Evolutionary conservation across 2,329 filamentous ascomycete genomes (phyloP).

Genomic region (Aspergillus latus): DNA sequence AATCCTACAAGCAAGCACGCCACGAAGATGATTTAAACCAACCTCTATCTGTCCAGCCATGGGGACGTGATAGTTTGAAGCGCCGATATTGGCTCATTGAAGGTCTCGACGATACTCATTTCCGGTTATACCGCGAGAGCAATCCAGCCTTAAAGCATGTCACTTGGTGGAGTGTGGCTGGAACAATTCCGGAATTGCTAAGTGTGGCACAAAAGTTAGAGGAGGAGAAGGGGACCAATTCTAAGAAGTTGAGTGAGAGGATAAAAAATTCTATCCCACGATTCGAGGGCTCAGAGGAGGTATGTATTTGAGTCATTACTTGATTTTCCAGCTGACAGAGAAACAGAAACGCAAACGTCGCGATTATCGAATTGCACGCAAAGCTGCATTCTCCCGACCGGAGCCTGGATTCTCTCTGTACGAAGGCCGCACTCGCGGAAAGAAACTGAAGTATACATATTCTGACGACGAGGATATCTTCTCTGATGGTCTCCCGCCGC

Average conservation of each 20-base stretch:
- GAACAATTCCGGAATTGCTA: conserved; percentile 82
- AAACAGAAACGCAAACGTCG: conserved; percentile 82
- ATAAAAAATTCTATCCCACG: conserved; percentile 79
- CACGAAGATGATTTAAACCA: conserved; percentile 79
- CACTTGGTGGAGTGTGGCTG: conserved; percentile 92
- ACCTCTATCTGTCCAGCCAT: conserved; percentile 82
- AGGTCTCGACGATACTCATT: conserved; percentile 88
- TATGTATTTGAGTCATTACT: conserved; percentile 42
- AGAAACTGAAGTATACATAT: conserved; percentile 94
- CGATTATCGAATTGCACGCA: conserved; percentile 83
- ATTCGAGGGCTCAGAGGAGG: conserved; percentile 91
- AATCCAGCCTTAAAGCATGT: conserved; percentile 73
- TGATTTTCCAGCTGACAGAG: conserved; percentile 17
- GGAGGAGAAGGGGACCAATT: conserved; percentile 76
- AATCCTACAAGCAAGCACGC: conserved; percentile 83
- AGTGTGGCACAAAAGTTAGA: conserved; percentile 73
- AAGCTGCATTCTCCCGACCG: conserved; percentile 81
- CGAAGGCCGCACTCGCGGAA: conserved; percentile 92
- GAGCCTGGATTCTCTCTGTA: conserved; percentile 91
- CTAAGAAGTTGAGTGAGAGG: conserved; percentile 72
- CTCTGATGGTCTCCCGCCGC: conserved; percentile 62
- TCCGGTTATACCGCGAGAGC: conserved; percentile 90
- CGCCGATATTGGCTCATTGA: conserved; percentile 92
- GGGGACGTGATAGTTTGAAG: conserved; percentile 87
- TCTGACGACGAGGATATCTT: conserved; percentile 84